A percentile compares a stretch with the other conserved stretches of the same genome.
Conservation (phyloP, 2,329 filamentous ascomycete genomes). For the Triangularia setosa region DNA sequence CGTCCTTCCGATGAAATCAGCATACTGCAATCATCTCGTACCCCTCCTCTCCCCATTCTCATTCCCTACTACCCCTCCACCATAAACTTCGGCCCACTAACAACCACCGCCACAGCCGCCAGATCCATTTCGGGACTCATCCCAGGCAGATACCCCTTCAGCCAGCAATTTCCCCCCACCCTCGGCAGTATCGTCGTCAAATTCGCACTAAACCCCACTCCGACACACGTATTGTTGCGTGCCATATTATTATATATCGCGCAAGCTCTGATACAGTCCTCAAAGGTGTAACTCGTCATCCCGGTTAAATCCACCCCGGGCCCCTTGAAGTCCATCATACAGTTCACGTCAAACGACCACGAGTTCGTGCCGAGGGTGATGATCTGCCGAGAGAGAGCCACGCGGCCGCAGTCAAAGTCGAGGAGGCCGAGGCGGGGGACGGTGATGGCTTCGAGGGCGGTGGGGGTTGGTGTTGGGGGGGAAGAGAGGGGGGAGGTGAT, state of each 20-base stretch:
- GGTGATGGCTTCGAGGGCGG: constrained; percentile 4
- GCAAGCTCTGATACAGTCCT: constrained; percentile 16
- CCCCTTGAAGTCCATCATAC: constrained; percentile 12
- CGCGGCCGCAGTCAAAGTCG: constrained; percentile 15
- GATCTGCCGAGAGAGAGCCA: constrained; percentile 10
- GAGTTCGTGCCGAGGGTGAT: constrained; percentile 10
- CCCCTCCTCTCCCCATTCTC: too few relatives aligned
- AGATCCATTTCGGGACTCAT: constrained; percentile 9
- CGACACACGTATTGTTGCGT: constrained; percentile 18
- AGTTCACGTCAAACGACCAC: constrained; percentile 17
- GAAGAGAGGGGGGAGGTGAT: background rate
- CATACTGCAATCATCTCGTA: too few relatives aligned
- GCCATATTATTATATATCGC: constrained; percentile 16
- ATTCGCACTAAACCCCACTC: constrained; percentile 17
- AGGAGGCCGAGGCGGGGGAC: constrained; percentile 12
- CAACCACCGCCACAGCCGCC: constrained; percentile 12
- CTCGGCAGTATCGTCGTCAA: constrained; percentile 10
- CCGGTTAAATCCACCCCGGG: constrained; percentile 8
- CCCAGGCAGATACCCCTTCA: constrained; percentile 14
- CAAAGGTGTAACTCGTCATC: constrained; percentile 16
- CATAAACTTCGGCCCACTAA: constrained; percentile 9
- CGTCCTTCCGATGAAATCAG: too few relatives aligned
- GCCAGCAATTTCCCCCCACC: constrained; percentile 15
- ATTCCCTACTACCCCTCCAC: background rate
- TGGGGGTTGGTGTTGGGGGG: background rate